These are phyloP conservation scores for Apiosordaria backusii DNA, from an alignment of 495 filamentous ascomycete genomes.

Conservation along the genomic window DNA sequence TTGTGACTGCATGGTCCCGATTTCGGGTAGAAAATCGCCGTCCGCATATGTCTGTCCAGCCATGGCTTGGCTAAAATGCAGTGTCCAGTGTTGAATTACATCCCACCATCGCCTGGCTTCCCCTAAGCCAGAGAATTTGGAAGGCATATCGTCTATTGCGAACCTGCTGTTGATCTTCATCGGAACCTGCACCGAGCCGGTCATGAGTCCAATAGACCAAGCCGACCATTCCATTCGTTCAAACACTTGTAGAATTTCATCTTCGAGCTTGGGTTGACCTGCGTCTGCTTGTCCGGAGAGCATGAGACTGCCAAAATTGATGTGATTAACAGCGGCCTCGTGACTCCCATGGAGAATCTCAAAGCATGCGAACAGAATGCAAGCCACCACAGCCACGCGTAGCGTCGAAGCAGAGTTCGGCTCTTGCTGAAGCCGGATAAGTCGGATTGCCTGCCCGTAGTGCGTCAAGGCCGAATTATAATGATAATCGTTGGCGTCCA, in stretches of 20 bases:
- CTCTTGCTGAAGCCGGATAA: constrained; percentile 17
- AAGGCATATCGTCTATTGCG: constrained; percentile 9
- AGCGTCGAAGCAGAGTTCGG: constrained; percentile 15
- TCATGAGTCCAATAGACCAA: constrained; percentile 19
- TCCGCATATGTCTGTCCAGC: not conserved
- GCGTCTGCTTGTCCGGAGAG: constrained; percentile 22
- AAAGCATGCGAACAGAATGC: constrained; percentile 30
- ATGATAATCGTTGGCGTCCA: constrained; percentile 7
- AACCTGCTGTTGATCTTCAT: not conserved
- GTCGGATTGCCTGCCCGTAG: constrained; percentile 26
- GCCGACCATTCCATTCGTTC: constrained; percentile 24
- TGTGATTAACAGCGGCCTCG: constrained; percentile 25
- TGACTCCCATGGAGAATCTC: constrained; percentile 27
- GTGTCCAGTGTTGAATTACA: constrained; percentile 19
- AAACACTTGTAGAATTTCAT: constrained; percentile 27
- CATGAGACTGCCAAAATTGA: constrained; percentile 25
- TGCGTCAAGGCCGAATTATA: constrained; percentile 30
- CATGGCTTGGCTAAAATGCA: constrained; percentile 15
- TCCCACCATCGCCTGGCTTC: constrained; percentile 26
- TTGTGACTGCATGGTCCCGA: not conserved
- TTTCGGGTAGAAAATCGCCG: not conserved
- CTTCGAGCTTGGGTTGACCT: constrained; percentile 18
- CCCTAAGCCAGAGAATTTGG: constrained; percentile 14
- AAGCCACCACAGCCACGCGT: constrained; percentile 25
- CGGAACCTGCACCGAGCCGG: not conserved